Percentiles rank a stretch among this genome's conserved stretches.
Conservation (phyloP, 805 yeast species). For the Hanseniaspora clermontiae region DNA sequence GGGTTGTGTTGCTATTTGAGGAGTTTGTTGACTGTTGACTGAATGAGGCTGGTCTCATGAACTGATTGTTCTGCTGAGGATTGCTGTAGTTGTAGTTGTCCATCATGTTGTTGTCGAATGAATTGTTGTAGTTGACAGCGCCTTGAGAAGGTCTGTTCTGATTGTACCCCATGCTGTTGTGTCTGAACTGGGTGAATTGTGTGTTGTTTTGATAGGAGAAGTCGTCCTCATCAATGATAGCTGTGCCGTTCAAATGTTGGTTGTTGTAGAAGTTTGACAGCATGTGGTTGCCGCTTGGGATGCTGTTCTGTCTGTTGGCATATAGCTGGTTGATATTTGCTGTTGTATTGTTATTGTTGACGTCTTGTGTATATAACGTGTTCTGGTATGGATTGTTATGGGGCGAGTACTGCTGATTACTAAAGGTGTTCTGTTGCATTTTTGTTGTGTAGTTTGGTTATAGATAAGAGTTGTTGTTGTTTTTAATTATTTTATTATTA, state of each 20-base stretch:
- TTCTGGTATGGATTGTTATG: neutral
- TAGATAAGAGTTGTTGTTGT: neutral
- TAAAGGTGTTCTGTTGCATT: neutral
- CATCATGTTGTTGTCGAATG: neutral
- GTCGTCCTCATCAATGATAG: conserved; percentile 10
- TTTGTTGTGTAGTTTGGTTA: neutral
- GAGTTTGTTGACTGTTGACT: conserved; percentile 4
- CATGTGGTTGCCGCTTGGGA: neutral
- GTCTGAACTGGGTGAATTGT: neutral
- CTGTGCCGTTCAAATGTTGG: conserved; percentile 8
- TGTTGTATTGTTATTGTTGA: neutral
- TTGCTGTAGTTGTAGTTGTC: conserved; percentile 1
- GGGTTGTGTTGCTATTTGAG: neutral
- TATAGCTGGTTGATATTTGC: neutral
- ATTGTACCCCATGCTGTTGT: neutral
- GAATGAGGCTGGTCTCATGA: neutral
- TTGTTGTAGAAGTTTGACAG: neutral
- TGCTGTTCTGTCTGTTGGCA: neutral
- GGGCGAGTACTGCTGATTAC: neutral
- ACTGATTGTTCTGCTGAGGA: neutral
- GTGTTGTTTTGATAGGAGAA: neutral
- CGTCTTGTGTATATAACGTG: neutral
- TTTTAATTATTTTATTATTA: neutral
- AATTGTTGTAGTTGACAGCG: neutral
- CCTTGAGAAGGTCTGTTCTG: conserved; percentile 1